Evolutionary conservation across 2,329 filamentous ascomycete species (phyloP).

Genomic region (Grosmannia serpens): DNA sequence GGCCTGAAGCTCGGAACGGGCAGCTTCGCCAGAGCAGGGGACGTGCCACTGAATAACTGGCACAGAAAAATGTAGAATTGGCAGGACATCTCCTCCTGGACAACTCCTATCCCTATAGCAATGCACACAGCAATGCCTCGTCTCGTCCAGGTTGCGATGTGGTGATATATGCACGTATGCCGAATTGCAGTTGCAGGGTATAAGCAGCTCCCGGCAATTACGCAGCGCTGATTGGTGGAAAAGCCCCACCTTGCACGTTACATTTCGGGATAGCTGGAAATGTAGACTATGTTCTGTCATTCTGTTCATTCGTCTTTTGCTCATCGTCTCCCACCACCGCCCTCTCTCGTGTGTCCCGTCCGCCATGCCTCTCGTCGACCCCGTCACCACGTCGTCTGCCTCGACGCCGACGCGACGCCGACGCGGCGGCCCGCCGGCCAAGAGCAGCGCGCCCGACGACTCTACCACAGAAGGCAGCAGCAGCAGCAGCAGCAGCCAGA

Average conservation of each 20-base stretch:
- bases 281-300: background rate
- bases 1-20: background rate
- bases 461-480: background rate
- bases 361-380: conserved; percentile 20
- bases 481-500: background rate
- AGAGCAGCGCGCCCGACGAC: conserved; percentile 1
- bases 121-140: background rate
- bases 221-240: background rate
- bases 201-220: background rate
- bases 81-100: background rate
- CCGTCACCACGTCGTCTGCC: conserved; percentile 18
- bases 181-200: background rate
- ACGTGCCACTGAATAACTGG: too few species aligned
- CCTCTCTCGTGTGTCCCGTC: background rate
- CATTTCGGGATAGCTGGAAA: background rate
- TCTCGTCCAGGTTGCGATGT: background rate
- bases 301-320: background rate
- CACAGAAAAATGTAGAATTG: background rate
- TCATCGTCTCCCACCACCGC: background rate
- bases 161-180: background rate
- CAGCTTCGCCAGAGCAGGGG: too few species aligned
- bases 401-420: conserved; percentile 8
- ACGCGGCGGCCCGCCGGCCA: conserved; percentile 5
- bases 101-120: background rate
- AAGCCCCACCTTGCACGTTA: background rate